phyloP scores from a whole-genome alignment of 73 alveolate genomes.

The Durusdinium trenchii region DNA sequence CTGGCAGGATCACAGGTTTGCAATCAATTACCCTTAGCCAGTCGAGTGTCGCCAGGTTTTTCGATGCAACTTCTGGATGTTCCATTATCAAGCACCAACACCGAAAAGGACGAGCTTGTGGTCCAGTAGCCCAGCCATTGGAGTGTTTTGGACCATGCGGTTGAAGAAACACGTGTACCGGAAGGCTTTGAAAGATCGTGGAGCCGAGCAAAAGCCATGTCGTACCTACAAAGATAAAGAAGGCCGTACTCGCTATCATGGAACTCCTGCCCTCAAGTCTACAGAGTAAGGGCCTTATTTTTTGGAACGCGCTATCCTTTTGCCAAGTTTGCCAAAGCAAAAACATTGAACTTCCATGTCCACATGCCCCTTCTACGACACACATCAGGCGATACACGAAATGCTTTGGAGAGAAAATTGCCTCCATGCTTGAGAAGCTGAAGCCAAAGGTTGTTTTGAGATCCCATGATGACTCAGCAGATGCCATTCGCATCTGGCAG shows the following conservation, averaged over 20 bases:
- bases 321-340: background rate
- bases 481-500: background rate
- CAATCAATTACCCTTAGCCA: background rate
- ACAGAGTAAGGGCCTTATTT: background rate
- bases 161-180: background rate
- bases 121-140: background rate
- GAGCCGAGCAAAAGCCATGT: constrained; percentile 3
- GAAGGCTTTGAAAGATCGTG: background rate
- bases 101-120: background rate
- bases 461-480: background rate
- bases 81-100: background rate
- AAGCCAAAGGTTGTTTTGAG: background rate
- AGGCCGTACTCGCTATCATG: background rate
- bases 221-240: background rate
- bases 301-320: too few relatives aligned
- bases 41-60: background rate
- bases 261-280: background rate
- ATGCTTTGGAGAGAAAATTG: background rate
- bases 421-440: background rate
- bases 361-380: background rate
- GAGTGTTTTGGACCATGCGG: background rate
- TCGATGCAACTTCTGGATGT: constrained; percentile 19
- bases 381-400: background rate
- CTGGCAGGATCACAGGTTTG: background rate
- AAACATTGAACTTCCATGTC: background rate